Evolutionary conservation across 768 basidiomycete genomes (phyloP), one percentile per base, ranked within the genome.

Genomic region (Leccinum subtestaceum): DNA sequence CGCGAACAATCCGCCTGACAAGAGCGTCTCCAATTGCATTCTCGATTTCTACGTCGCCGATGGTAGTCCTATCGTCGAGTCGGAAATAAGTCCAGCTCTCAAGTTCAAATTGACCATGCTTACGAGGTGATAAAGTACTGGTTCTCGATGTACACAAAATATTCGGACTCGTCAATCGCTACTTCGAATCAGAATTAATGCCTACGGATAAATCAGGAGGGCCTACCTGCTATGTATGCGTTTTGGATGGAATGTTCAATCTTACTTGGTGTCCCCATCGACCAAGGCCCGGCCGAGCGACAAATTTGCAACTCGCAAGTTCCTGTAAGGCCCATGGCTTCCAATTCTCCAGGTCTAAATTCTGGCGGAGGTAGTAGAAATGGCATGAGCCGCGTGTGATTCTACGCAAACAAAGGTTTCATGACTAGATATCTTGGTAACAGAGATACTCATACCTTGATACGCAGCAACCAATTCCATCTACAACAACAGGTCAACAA

Each of bases 261-360:
- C 65, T 81, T 86, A 55, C 85, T 87, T 19, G 85, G 81, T 3
- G 95, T 98, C 3, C 95, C 97, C 73, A 98, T 80, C 2, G 95
- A 98, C 97, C 97, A 99, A 2, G 93, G 92, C 2, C 95, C 94
- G 12, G 91, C 89, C 15, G 93, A 96, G 25, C 97, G 87, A 72
- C 94, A 96, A 61, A 99, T 93, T 69, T 99, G 97, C 69, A 97
- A 80, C 71, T 99, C 97, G 72, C 95, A 98, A 0, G 96, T 98
- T 8, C 97, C 97, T 1, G 92, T 93, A 43, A 99, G 79, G 34
- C 92, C 90, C 75, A 91, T 78, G 23, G 85, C 80, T 25, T 83
- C 76, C 6, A 99, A 80, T 62, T 98, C 93, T 6, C 82, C 81
- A 15, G 87, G 82, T 63, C 80, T 91, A 73, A 94, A 98, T 67